Base-by-base conservation (phyloP, 306 rosid genomes). In the Coriaria nepalensis region DNA sequence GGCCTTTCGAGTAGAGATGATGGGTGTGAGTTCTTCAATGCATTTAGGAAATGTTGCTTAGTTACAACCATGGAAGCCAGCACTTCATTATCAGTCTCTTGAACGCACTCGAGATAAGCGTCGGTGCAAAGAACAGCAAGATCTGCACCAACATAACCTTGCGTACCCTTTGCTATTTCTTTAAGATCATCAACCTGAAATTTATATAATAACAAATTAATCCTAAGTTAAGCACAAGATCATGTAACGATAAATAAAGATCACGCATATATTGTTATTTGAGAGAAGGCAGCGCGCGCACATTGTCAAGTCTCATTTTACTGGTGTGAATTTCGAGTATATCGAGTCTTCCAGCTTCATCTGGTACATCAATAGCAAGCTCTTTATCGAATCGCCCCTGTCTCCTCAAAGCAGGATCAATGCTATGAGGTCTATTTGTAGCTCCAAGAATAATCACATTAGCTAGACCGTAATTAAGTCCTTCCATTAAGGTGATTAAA, bases 371-470 rank as follows among this genome's bases (percentile, higher is more conserved):
- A 66, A 92, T 85, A 56, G 82, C 98, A 63, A 92, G 85, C 66
- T 92, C 86, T 70, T 94, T 71, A 68, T 86, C 98, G 35, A 92
- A 85, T 63, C 98, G 76, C 40, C 98, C 98, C 14, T 96, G 98
- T 8, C 96, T 78, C 60, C 85, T 83, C 68, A 92, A 67, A 59
- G 98, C 98, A 33, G 98, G 96, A 70, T 92, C 98, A 38, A 92
- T 93, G 53, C 87, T 92, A 29, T 92, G 96, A 45, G 86, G 85
- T 63, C 94, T 77, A 62, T 92, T 92, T 48, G 98, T 92, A 61
- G 98, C 96, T 11, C 85, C 84, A 61, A 92, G 85, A 48, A 92
- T 96, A 68, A 85, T 92, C 0, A 92, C 98, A 64, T 92, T 96
- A 67, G 96, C 98, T 64, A 93, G 82, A 6, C 94, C 82, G 29